These are phyloP conservation scores for Trichoderma sp. DNA, from an alignment of 2,329 filamentous ascomycete species.

Conservation along the genomic window DNA sequence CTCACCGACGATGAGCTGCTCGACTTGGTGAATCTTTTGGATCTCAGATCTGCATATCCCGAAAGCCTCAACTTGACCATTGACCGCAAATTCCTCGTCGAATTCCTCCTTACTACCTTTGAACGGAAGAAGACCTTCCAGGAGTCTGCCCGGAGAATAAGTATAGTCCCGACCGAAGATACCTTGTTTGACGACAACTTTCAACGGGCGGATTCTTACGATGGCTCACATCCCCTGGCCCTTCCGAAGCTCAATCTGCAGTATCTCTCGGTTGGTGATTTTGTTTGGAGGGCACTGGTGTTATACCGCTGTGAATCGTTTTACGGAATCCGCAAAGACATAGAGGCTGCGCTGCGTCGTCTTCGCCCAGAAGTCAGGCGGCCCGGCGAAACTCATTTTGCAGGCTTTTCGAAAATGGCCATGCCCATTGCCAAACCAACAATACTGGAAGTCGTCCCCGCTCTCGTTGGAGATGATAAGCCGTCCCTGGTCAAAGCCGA, in stretches of 20 bases:
- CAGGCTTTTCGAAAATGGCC: slow-evolving; percentile 89
- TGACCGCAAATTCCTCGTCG: slow-evolving; percentile 63
- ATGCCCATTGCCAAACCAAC: slow-evolving; percentile 81
- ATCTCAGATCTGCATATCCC: slow-evolving; percentile 81
- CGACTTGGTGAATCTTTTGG: slow-evolving; percentile 65
- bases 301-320: slow-evolving; percentile 89
- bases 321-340: slow-evolving; percentile 87
- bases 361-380: slow-evolving; percentile 66
- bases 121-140: slow-evolving; percentile 81
- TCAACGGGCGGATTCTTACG: slow-evolving; percentile 78
- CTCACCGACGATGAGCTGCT: slow-evolving; percentile 73
- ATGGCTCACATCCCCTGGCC: slow-evolving; percentile 81
- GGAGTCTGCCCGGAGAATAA: slow-evolving; percentile 68
- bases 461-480: slow-evolving; percentile 76
- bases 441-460: slow-evolving; percentile 79
- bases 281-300: slow-evolving; percentile 91
- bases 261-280: slow-evolving; percentile 91
- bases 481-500: slow-evolving; percentile 87
- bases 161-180: slow-evolving; percentile 79
- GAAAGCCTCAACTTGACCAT: slow-evolving; percentile 61
- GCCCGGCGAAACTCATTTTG: slow-evolving; percentile 68
- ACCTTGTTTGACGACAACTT: slow-evolving; percentile 76
- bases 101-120: slow-evolving; percentile 71
- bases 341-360: slow-evolving; percentile 77
- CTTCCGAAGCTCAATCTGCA: slow-evolving; percentile 94